These are phyloP conservation scores for Cichorium intybus DNA, from an alignment of 140 eudicot species.

Conservation along the genomic window DNA sequence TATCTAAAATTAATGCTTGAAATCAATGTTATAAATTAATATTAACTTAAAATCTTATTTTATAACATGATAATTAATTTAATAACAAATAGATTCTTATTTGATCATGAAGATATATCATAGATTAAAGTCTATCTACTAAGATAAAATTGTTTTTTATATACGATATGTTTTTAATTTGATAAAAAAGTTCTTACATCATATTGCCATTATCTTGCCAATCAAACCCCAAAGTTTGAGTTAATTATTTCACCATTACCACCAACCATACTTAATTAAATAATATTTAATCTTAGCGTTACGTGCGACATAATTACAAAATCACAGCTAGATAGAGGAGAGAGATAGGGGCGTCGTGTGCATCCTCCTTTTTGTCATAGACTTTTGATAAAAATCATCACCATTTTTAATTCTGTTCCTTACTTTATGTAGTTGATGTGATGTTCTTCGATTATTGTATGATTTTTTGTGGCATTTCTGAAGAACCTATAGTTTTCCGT, in stretches of 20 bases:
- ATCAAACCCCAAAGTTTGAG: neutral
- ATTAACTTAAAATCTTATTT: no score
- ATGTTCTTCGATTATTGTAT: conserved; percentile 18
- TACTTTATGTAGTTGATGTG: conserved; percentile 10
- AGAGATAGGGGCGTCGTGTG: conserved; percentile 26
- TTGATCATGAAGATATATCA: neutral
- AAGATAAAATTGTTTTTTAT: neutral
- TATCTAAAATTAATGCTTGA: no score
- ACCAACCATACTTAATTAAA: conserved; percentile 15
- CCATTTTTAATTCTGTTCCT: conserved; percentile 7
- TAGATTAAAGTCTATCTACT: neutral
- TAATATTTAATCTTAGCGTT: conserved; percentile 26
- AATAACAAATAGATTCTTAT: neutral
- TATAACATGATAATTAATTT: no score
- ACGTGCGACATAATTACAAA: conserved; percentile 63
- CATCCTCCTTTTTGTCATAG: conserved; percentile 25
- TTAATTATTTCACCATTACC: conserved; percentile 16
- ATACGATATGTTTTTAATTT: neutral
- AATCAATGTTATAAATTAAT: no score
- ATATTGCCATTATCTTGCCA: neutral
- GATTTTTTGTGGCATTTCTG: conserved; percentile 27
- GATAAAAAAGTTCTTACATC: neutral
- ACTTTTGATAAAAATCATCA: conserved; percentile 25
- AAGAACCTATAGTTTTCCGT: conserved; percentile 20
- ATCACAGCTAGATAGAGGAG: conserved; percentile 49